Evolutionary conservation across 78 protist species (phyloP).

Genomic region (Dictyostelium firmibasis): DNA sequence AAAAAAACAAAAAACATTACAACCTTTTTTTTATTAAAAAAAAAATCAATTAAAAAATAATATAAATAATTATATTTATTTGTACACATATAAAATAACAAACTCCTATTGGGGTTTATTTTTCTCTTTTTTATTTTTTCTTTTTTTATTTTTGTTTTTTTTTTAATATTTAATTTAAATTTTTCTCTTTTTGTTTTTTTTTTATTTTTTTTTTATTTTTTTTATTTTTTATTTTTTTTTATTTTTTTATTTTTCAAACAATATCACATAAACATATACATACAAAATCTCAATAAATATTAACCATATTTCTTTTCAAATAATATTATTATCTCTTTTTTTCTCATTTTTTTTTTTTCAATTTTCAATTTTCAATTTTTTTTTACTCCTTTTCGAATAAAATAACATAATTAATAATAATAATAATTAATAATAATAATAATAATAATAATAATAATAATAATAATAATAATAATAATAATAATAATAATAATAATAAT

Average conservation of each 20-base stretch:
- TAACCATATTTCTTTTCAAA: background rate
- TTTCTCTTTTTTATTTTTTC: no score
- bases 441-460: background rate
- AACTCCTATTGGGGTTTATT: background rate
- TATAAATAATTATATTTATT: background rate
- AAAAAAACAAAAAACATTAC: background rate
- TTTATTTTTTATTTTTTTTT: no score
- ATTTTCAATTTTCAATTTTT: no score
- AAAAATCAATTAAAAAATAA: background rate
- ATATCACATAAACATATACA: background rate
- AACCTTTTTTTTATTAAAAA: background rate
- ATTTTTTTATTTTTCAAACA: background rate
- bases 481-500: background rate
- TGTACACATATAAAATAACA: background rate
- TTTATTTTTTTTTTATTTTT: no score
- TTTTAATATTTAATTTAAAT: no score
- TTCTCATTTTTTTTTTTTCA: no score
- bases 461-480: background rate
- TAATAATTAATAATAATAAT: background rate
- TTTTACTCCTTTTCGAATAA: no score
- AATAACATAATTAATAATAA: no score
- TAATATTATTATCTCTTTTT: no score
- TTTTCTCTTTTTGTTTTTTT: no score
- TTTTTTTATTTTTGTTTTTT: no score
- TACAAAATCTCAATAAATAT: background rate